Evolutionary conservation across 371 early-diverging fungal genomes (phyloP), one percentile per base, ranked within the genome.

Genomic region (Circinella minor): DNA sequence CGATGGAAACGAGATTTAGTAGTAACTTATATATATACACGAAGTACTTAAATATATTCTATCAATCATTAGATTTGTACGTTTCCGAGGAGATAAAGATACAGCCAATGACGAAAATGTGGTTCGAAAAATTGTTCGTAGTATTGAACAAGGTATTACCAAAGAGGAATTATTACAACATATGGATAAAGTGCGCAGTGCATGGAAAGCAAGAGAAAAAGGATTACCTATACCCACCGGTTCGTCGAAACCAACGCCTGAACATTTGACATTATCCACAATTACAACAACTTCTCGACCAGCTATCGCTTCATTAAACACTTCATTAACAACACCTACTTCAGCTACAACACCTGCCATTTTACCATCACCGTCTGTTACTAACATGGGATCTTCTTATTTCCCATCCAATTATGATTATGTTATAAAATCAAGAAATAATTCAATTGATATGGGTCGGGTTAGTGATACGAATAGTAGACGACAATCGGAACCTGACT

Each of bases 61-160:
- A 1, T 27, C 2, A 27, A 27, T 27, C 27, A 43, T 36, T 74
- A 81, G 84, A 75, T 89, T 92, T 75, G 87, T 90, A 27, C 86
- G 90, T 27, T 83, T 90, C 15, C 81, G 93, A 18, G 83, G 81
- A 18, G 94, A 94, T 74, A 92, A 91, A 71, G 80, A 81, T n/a
- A 85, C 82, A 20, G 89, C 90, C 15, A 91, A 92, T 72, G 90
- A 90, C 61, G 90, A 89, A 65, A 75, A 71, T 34, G 82, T 83
- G 0, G 87, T 88, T 5, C 80, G 83, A 46, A 83, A 84, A 61
- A 79, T 90, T 6, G 38, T 91, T 14, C 72, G 84, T 15, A 81
- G 81, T 63, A 79, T 90, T 20, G 76, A 78, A 9, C 83, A 89
- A 48, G 84, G 85, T 47, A 84, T 93, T 7, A 81, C 85, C 17